A percentile compares a stretch with the other conserved stretches of the same genome.
Evolutionary conservation across 345 rosid genomes (phyloP).

Genomic region (Syzygium jambos): DNA sequence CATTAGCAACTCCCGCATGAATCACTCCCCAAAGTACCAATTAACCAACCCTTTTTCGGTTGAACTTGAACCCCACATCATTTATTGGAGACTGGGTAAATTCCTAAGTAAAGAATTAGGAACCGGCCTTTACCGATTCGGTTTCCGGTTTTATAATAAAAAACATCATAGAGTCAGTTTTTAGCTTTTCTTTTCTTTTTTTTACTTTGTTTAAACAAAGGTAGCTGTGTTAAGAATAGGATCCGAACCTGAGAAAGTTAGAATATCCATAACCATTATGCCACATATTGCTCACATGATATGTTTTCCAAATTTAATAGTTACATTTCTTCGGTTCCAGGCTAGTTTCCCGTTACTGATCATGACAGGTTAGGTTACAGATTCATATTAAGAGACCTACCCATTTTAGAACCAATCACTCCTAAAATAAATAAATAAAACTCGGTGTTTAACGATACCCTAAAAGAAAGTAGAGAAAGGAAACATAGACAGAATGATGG

Average conservation of each 20-base stretch:
- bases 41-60: background rate
- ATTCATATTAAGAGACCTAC: background rate
- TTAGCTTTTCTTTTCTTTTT: background rate
- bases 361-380: background rate
- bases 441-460: background rate
- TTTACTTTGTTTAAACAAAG: background rate
- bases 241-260: background rate
- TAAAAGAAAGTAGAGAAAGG: background rate
- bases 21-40: background rate
- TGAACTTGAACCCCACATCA: background rate
- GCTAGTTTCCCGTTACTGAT: background rate
- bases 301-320: background rate
- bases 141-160: background rate
- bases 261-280: background rate
- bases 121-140: background rate
- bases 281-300: background rate
- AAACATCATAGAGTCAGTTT: background rate
- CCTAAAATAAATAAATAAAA: background rate
- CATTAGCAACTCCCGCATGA: background rate
- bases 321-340: background rate
- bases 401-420: rapidly evolving
- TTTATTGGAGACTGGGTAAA: background rate
- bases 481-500: background rate
- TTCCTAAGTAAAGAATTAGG: background rate
- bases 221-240: background rate